Evolutionary conservation across 495 filamentous ascomycete species (phyloP).

Genomic region (Penicillium salamii): DNA sequence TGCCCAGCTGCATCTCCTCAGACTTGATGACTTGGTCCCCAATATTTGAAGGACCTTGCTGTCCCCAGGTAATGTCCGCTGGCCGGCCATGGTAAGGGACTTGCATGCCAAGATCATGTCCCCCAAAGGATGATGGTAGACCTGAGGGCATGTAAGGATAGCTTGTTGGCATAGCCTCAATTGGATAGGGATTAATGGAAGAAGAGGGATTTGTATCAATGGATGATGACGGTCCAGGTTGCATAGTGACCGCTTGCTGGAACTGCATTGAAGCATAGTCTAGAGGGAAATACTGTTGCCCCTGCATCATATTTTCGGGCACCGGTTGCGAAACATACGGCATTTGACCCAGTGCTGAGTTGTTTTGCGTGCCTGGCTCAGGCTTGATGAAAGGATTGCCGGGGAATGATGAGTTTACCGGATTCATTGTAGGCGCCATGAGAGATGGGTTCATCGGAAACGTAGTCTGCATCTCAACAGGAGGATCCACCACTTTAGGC

Average conservation of each 20-base stretch:
- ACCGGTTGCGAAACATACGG: not conserved
- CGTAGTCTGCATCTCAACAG: not conserved
- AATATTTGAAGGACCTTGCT: too few species aligned
- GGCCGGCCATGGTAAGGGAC: too few species aligned
- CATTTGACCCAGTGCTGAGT: not conserved
- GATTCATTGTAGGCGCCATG: not conserved
- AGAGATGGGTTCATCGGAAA: not conserved
- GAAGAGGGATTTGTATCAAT: not conserved
- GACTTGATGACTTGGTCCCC: too few species aligned
- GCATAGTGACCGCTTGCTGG: not conserved
- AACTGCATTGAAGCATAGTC: conserved; percentile 1
- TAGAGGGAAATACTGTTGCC: not conserved
- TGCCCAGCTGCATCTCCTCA: too few species aligned
- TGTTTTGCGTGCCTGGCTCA: conserved; percentile 1
- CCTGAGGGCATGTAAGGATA: not conserved
- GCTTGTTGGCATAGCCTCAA: not conserved
- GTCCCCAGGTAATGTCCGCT: not conserved
- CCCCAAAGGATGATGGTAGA: not conserved
- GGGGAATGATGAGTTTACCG: not conserved
- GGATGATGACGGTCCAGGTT: not conserved
- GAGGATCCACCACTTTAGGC: conserved; percentile 5
- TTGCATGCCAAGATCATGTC: not conserved
- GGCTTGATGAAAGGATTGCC: conserved; percentile 12
- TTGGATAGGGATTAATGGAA: not conserved
- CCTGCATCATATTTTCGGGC: not conserved